Percentiles rank a stretch among this genome's conserved stretches.
These are phyloP conservation scores for Myxozyma nipponensis DNA, from an alignment of 805 yeast genomes.

Conservation along the genomic window DNA sequence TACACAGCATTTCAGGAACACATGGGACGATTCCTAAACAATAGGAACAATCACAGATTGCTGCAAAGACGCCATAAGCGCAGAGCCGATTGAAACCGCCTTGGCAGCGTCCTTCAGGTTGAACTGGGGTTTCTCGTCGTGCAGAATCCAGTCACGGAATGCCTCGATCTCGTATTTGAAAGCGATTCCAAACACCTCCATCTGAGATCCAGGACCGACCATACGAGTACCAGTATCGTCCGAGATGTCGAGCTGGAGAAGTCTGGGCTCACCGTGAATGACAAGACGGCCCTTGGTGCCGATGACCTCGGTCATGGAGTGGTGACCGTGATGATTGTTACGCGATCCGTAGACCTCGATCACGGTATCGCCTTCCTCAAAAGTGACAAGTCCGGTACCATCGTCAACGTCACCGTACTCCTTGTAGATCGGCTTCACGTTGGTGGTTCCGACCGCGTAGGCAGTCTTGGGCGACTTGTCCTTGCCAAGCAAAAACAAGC, in stretches of 20 bases:
- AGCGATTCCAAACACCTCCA: conserved; percentile 19
- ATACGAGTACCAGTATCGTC: conserved; percentile 22
- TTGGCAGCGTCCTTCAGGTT: conserved; percentile 29
- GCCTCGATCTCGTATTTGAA: conserved; percentile 19
- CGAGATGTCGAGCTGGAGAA: conserved; percentile 15
- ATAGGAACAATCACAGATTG: no score
- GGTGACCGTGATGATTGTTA: conserved; percentile 29
- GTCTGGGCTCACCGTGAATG: conserved; percentile 25
- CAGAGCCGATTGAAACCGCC: conserved; percentile 25
- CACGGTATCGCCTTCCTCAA: conserved; percentile 19
- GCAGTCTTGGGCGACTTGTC: conserved; percentile 23
- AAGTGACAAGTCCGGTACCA: conserved; percentile 26
- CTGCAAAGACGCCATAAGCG: conserved; percentile 22
- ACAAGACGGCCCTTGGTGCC: conserved; percentile 29
- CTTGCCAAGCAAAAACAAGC: conserved; percentile 26
- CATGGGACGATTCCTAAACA: no score
- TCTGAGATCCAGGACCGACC: conserved; percentile 16
- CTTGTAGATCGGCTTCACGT: conserved; percentile 25
- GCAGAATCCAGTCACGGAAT: conserved; percentile 25
- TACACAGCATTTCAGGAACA: no score
- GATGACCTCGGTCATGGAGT: conserved; percentile 28
- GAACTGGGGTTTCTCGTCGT: conserved; percentile 10
- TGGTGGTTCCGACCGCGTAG: conserved; percentile 27
- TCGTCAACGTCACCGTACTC: conserved; percentile 31
- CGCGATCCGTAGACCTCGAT: conserved; percentile 27